Base-by-base conservation (phyloP, 139 green algal genomes). In the Haematococcus lacustris region DNA sequence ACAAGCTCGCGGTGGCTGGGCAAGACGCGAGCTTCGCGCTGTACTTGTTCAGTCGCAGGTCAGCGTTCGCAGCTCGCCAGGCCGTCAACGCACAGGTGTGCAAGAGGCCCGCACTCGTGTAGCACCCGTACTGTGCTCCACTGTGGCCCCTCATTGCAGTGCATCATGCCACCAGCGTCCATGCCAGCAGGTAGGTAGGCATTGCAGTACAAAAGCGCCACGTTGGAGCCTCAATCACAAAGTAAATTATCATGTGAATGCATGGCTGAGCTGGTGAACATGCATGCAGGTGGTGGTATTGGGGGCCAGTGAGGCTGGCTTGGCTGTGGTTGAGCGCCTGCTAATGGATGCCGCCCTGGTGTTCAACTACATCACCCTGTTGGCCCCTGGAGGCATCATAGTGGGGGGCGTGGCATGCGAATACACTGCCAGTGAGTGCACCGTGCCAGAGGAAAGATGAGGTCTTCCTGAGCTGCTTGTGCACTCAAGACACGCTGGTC, bases 311-410 rank as follows among this genome's bases (percentile, higher is more conserved):
- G 82, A 90, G 61, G 81, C 76, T 33, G 85, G 80, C 5, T 66
- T 92, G 40, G 76, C 86, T 38, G 82, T 78, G 7, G 26, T 92
- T 33, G 87, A 92, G 79, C 71, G 70, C n/a, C 72, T 92, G 66
- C 78, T 92, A 51, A 37, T 87, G 32, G 62, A 87, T 61, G 66
- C 73, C 4, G 38, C 65, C 47, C 69, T 83, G 33, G 38, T 53
- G 38, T 91, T 91, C 71, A 89, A 78, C 66, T 81, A 83, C 73
- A 73, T 92, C 62, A 88, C 83, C 0, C 77, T 92, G 51, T 71
- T 92, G 3, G 82, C 82, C 0, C 84, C 87, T 0, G 74, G 74
- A 23, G 74, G 74, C 68, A 72, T 80, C 51, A 40, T 34, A 33
- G 70, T 79, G 6, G 75, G 69, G 40, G 85, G 79, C 53, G 65